These are phyloP conservation scores for Cryptococcus sp. DNA, from an alignment of 1,284 basidiomycete genomes.

Conservation along the genomic window DNA sequence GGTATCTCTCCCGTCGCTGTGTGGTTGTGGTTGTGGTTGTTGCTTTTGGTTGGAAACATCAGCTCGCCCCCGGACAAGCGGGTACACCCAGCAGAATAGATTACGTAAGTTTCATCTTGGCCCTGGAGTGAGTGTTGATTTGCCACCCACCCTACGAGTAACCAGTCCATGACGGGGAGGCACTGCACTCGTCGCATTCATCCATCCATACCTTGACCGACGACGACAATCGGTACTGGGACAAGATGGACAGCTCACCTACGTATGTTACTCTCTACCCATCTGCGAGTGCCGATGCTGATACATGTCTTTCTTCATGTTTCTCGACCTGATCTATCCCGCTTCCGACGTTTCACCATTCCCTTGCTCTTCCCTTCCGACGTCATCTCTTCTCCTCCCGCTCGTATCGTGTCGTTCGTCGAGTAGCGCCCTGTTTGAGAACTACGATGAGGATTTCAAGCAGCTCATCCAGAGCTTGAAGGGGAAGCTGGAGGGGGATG, in stretches of 20 bases:
- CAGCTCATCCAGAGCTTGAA: slow-evolving; percentile 39
- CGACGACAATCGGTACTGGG: neutral
- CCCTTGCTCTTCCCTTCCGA: neutral
- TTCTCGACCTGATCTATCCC: neutral
- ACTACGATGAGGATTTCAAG: slow-evolving; percentile 48
- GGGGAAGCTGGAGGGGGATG: slow-evolving; percentile 43
- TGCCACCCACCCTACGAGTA: no score
- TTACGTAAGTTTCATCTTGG: no score
- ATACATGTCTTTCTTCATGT: neutral
- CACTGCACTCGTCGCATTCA: neutral
- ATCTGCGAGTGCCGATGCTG: neutral
- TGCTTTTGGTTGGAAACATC: no score
- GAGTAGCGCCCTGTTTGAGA: slow-evolving; percentile 46
- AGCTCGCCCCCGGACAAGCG: no score
- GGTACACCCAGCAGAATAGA: no score
- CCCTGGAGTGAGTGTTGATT: no score
- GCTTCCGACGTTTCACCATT: neutral
- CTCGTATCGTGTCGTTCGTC: neutral
- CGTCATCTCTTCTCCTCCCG: neutral
- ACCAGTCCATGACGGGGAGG: no score
- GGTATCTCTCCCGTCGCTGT: neutral
- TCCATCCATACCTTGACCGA: neutral
- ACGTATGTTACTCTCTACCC: slow-evolving; percentile 28
- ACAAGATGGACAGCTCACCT: slow-evolving; percentile 46
- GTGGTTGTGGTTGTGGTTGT: no score